These are phyloP conservation scores for Pichia norvegensis DNA, from an alignment of 1,139 yeast species.

Conservation along the genomic window DNA sequence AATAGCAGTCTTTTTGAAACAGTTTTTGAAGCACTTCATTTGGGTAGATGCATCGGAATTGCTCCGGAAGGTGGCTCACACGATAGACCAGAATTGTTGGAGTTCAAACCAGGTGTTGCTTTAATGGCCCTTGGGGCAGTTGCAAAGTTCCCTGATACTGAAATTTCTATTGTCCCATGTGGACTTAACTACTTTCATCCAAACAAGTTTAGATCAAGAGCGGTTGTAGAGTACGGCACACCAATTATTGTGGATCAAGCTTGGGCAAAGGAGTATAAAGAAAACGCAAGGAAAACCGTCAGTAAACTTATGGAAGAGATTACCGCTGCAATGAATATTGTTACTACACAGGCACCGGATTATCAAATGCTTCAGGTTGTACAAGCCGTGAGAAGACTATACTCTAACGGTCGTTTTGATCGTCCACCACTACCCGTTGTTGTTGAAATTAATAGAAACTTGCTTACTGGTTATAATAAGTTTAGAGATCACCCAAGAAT, in stretches of 20 bases:
- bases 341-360: slow-evolving; percentile 70
- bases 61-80: slow-evolving; percentile 85
- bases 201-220: slow-evolving; percentile 67
- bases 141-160: slow-evolving; percentile 46
- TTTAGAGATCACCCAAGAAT: slow-evolving; percentile 52
- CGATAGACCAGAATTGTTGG: slow-evolving; percentile 64
- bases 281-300: slow-evolving; percentile 51
- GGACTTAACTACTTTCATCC: slow-evolving; percentile 76
- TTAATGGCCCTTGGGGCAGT: slow-evolving; percentile 75
- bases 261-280: slow-evolving; percentile 46
- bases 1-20: slow-evolving; percentile 51
- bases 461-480: slow-evolving; percentile 57
- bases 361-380: slow-evolving; percentile 67
- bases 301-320: slow-evolving; percentile 46
- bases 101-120: slow-evolving; percentile 75
- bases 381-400: slow-evolving; percentile 69
- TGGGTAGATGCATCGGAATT: slow-evolving; percentile 54
- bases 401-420: slow-evolving; percentile 34
- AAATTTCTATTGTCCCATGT: slow-evolving; percentile 60
- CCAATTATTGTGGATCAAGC: slow-evolving; percentile 52
- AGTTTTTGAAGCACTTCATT: slow-evolving; percentile 55
- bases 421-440: slow-evolving; percentile 53
- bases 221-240: slow-evolving; percentile 66
- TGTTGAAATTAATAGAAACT: slow-evolving; percentile 64
- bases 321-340: slow-evolving; percentile 53